Evolutionary conservation across 2,329 filamentous ascomycete species (phyloP).

Genomic region (Cercospora zeina): DNA sequence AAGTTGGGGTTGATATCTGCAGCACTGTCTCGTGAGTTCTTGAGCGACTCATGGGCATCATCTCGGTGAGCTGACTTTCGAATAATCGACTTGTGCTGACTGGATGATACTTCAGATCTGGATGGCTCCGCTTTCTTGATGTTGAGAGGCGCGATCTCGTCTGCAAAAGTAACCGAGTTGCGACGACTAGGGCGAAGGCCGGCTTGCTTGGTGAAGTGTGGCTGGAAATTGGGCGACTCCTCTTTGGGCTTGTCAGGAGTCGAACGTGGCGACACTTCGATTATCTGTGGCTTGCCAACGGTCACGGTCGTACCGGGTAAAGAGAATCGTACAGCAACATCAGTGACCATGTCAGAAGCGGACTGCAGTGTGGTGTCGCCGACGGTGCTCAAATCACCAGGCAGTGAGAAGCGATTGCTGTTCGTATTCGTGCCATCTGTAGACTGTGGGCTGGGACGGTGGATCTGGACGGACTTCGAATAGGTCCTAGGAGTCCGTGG

Average conservation of each 20-base stretch:
- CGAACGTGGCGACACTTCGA: constrained; percentile 37
- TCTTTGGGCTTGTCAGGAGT: constrained; percentile 34
- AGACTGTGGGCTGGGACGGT: constrained; percentile 27
- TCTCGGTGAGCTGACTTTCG: constrained; percentile 35
- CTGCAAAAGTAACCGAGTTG: constrained; percentile 39
- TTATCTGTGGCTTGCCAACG: constrained; percentile 40
- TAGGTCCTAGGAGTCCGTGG: constrained; percentile 38
- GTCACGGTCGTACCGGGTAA: constrained; percentile 42
- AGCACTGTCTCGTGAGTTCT: constrained; percentile 31
- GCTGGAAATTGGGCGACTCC: constrained; percentile 25
- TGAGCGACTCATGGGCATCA: constrained; percentile 26
- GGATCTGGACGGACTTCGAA: constrained; percentile 40
- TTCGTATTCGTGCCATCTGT: constrained; percentile 31
- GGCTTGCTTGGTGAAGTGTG: constrained; percentile 22
- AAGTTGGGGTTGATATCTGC: constrained; percentile 32
- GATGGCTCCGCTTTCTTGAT: constrained; percentile 37
- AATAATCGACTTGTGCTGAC: constrained; percentile 34
- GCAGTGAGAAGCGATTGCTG: constrained; percentile 38
- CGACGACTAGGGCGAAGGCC: constrained; percentile 27
- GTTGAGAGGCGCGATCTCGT: constrained; percentile 40
- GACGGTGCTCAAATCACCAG: constrained; percentile 38
- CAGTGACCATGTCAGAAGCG: constrained; percentile 40
- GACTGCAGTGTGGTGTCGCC: constrained; percentile 37
- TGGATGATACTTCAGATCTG: constrained; percentile 25
- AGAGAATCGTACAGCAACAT: constrained; percentile 43